These are phyloP conservation scores for Trichoderma orchidacearum DNA, from an alignment of 495 filamentous ascomycete genomes.

Conservation along the genomic window DNA sequence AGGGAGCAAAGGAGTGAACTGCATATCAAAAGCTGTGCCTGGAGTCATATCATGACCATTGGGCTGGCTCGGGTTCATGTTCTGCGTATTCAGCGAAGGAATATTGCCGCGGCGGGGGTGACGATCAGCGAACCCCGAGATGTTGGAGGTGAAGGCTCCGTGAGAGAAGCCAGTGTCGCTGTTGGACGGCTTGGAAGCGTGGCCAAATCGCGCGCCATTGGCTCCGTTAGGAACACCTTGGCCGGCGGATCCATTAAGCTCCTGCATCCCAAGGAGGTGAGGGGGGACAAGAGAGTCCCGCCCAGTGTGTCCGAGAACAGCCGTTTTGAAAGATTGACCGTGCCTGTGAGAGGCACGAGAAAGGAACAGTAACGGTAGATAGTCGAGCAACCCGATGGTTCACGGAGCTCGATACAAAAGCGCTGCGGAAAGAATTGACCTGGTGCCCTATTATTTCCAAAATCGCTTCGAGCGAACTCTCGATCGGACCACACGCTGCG, in stretches of 20 bases:
- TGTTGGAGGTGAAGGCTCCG: conserved; percentile 74
- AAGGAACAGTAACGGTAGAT: not conserved
- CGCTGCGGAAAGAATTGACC: not conserved
- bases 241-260: conserved; percentile 43
- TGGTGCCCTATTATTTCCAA: not conserved
- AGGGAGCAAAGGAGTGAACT: conserved; percentile 89
- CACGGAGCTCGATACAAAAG: not conserved
- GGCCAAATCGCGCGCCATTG: conserved; percentile 45
- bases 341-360: conserved; percentile 36
- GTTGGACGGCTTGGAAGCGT: conserved; percentile 59
- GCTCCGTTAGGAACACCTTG: conserved; percentile 41
- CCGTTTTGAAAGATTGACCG: conserved; percentile 52
- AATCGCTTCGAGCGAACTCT: not conserved
- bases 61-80: conserved; percentile 30
- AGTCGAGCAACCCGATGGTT: not conserved
- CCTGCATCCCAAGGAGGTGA: conserved; percentile 81
- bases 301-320: conserved; percentile 49
- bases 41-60: conserved; percentile 68
- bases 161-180: conserved; percentile 82
- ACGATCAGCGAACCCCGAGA: conserved; percentile 67
- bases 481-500: not conserved
- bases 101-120: conserved; percentile 75
- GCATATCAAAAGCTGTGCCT: conserved; percentile 88
- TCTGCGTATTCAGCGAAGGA: conserved; percentile 80
- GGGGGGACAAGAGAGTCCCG: conserved; percentile 67